A percentile compares a stretch with the other conserved stretches of the same genome.
phyloP scores from a whole-genome alignment of 2,329 filamentous ascomycete species.

The Ascocoryne sarcoides region DNA sequence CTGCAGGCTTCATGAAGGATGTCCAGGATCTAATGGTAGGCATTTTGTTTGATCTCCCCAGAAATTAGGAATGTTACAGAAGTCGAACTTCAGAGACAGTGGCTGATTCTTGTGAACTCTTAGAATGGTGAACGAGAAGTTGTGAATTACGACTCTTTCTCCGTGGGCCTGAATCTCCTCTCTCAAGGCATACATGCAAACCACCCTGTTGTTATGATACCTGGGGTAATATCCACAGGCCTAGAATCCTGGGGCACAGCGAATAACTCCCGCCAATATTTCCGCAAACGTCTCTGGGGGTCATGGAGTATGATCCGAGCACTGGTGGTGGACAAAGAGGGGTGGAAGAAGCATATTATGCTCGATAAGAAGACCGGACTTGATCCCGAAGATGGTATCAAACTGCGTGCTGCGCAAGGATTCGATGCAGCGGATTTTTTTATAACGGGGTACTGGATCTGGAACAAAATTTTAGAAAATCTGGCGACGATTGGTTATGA shows the following conservation, averaged over 20 bases:
- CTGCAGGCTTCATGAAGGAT: constrained; percentile 76
- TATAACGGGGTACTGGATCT: constrained; percentile 85
- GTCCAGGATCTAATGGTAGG: constrained; percentile 73
- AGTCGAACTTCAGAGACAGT: too few species aligned
- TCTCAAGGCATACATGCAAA: constrained; percentile 72
- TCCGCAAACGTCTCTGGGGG: constrained; percentile 90
- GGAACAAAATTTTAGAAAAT: constrained; percentile 96
- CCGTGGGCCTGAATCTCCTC: constrained; percentile 75
- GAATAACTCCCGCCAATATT: constrained; percentile 78
- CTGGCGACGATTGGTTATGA: constrained; percentile 94
- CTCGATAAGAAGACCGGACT: constrained; percentile 84
- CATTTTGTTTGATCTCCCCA: too few species aligned
- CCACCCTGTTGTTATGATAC: constrained; percentile 93
- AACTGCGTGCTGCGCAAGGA: constrained; percentile 85
- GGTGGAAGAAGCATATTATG: constrained; percentile 97
- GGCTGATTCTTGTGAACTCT: constrained; percentile 7
- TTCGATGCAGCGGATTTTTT: constrained; percentile 98
- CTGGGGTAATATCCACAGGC: constrained; percentile 93
- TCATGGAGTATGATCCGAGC: constrained; percentile 99
- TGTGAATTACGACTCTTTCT: constrained; percentile 87
- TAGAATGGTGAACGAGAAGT: constrained; percentile 80
- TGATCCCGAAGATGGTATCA: constrained; percentile 74
- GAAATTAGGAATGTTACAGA: too few species aligned
- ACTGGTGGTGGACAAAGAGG: constrained; percentile 82
- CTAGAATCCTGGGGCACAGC: constrained; percentile 95